Evolutionary conservation across 805 yeast genomes (phyloP), one percentile per base, ranked within the genome.

Genomic region (Yarrowia bubula): DNA sequence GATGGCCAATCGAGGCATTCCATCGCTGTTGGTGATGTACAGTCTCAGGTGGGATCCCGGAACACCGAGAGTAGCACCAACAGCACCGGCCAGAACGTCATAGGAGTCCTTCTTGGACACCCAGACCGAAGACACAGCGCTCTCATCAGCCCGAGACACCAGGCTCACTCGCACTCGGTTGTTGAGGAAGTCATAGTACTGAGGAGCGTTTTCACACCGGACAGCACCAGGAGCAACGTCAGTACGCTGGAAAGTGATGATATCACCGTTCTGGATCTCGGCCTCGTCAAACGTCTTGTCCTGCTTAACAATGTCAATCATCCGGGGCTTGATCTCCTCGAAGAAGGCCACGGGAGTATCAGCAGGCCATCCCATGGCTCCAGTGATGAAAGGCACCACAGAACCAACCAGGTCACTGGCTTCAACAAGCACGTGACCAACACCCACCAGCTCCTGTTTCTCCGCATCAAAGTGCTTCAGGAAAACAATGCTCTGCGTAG

Each of bases 381-480:
- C 44, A 11, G 38, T 50, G 57, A 75, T 69, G 11, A 18, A 11
- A 8, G 70, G 70, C 31, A 75, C 63, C 31, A 80, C 66, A 11
- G 70, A 75, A n/a, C 71, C 68, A 57, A 79, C 80, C 37, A 73
- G 71, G 18, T 81, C 83, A 53, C 81, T 82, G 61, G 80, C 81
- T 11, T 80, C 74, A 1, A 88, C 85, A 17, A 80, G 75, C 3
- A 80, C 73, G 70, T 89, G 89, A 0, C 89, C 83, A 17, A 88
- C 75, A 0, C 96, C 96, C n/a, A 73, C 75, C n/a, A 90, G 72
- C 5, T 78, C 73, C 72, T 85, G 88, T 0, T 75, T 70, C 4
- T 73, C 71, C 1, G 80, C 81, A 71, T 91, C 92, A 75, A 88
- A 91, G 68, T 81, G 80, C 74, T 92, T 91, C 60, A 91, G 69